phyloP scores from a whole-genome alignment of 2,329 filamentous ascomycete genomes.

The Diaporthe ampelina region DNA sequence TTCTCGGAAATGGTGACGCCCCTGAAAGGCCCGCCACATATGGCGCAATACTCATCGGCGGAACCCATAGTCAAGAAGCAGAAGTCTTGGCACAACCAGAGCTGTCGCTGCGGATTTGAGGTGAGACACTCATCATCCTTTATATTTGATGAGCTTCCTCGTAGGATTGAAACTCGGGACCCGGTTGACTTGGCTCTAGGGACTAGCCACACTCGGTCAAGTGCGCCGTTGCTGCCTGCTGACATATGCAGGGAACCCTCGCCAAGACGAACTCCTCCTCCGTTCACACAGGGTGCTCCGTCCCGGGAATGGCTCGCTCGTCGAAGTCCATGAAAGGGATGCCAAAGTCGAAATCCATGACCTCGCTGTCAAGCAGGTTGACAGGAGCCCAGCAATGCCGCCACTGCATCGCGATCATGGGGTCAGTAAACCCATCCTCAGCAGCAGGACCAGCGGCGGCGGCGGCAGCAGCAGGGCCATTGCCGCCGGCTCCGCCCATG shows the following conservation, averaged over 20 bases:
- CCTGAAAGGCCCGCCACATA: slow-evolving; percentile 25
- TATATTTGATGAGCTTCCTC: background rate
- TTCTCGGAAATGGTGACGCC: too few species aligned
- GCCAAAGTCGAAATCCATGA: slow-evolving; percentile 44
- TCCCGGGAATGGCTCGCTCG: slow-evolving; percentile 6
- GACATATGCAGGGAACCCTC: background rate
- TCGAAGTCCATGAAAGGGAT: slow-evolving; percentile 45
- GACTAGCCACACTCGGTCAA: background rate
- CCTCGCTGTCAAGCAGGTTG: slow-evolving; percentile 46
- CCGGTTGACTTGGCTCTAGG: too few species aligned
- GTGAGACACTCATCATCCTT: background rate
- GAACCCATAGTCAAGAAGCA: background rate
- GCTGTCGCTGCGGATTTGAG: background rate
- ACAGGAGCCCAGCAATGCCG: slow-evolving; percentile 47
- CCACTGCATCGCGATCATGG: slow-evolving; percentile 42
- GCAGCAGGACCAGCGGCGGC: background rate
- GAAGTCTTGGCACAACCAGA: background rate
- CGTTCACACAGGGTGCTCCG: slow-evolving; percentile 6
- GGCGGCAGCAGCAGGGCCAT: background rate
- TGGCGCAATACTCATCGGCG: slow-evolving; percentile 23
- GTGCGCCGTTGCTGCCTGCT: background rate
- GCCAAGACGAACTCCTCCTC: too few species aligned
- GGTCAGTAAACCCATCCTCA: slow-evolving; percentile 36
- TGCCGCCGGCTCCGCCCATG: background rate
- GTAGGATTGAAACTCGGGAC: background rate